Percentiles rank a stretch among this genome's conserved stretches.
Conservation (phyloP, 176 grass and related monocot genomes). For the Cenchrus fungigraminus region DNA sequence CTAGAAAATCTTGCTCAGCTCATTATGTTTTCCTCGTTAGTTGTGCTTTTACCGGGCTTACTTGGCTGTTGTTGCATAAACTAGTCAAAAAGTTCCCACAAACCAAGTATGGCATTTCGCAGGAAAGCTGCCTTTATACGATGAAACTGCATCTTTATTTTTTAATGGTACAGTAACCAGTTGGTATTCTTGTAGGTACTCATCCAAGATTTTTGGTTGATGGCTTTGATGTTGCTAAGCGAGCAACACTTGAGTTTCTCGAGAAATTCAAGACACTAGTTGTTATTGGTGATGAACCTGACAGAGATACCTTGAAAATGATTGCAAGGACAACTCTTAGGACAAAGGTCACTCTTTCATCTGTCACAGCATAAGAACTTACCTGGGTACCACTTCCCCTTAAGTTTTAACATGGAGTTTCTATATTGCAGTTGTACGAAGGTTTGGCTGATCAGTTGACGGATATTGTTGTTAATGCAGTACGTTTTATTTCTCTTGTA, state of each 20-base stretch:
- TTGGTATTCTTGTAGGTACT: conserved; percentile 64
- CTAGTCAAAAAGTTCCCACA: not conserved
- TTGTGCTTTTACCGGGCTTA: not conserved
- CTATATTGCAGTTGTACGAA: conserved; percentile 77
- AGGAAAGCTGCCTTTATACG: not conserved
- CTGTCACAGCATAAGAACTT: not conserved
- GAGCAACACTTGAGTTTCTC: conserved; percentile 90
- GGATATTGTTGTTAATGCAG: conserved; percentile 82
- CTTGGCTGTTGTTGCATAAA: not conserved
- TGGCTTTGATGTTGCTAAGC: conserved; percentile 95
- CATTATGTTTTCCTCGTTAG: not conserved
- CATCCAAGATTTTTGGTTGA: conserved; percentile 96
- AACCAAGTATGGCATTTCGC: conserved; percentile 6
- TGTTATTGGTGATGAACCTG: conserved; percentile 78
- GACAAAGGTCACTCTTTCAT: conserved; percentile 70
- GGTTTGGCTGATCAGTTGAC: conserved; percentile 90
- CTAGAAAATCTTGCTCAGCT: not conserved
- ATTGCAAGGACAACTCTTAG: conserved; percentile 93
- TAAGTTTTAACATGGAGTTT: conserved; percentile 16
- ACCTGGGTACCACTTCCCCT: not conserved
- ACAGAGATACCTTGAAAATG: conserved; percentile 94
- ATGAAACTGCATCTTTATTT: not conserved
- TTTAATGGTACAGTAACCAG: not conserved
- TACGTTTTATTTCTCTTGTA: conserved; percentile 35
- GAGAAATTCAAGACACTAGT: conserved; percentile 89